These are phyloP conservation scores for Scenedesmus sp. DNA, from an alignment of 163 green algal genomes.

Conservation along the genomic window DNA sequence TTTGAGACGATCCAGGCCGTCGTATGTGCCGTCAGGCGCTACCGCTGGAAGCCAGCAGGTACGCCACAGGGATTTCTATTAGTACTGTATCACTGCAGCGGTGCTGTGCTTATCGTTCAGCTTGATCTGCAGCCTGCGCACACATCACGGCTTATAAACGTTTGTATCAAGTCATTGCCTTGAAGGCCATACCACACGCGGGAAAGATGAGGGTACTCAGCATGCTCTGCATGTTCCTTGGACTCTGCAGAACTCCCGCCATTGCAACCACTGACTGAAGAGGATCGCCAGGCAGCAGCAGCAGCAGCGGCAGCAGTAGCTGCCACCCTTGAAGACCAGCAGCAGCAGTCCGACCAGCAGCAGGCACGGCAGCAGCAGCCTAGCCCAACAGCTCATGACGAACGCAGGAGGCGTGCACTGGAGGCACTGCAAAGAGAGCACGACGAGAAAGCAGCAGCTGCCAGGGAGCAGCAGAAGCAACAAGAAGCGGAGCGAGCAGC, in stretches of 20 bases:
- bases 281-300: background rate
- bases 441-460: background rate
- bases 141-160: background rate
- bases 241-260: background rate
- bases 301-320: background rate
- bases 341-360: constrained; percentile 23
- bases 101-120: background rate
- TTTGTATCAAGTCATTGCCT: background rate
- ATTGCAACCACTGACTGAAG: background rate
- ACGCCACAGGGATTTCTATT: background rate
- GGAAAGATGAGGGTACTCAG: background rate
- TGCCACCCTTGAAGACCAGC: background rate
- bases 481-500: background rate
- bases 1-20: background rate
- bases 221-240: background rate
- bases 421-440: constrained; percentile 14
- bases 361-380: constrained; percentile 29
- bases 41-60: constrained; percentile 5
- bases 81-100: background rate
- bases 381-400: background rate
- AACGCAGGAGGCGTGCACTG: background rate
- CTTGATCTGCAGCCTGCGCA: background rate
- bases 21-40: background rate
- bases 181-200: background rate
- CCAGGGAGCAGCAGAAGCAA: background rate